phyloP scores from a whole-genome alignment of 352 stramenopile species.

The Globisporangium sylvaticum region DNA sequence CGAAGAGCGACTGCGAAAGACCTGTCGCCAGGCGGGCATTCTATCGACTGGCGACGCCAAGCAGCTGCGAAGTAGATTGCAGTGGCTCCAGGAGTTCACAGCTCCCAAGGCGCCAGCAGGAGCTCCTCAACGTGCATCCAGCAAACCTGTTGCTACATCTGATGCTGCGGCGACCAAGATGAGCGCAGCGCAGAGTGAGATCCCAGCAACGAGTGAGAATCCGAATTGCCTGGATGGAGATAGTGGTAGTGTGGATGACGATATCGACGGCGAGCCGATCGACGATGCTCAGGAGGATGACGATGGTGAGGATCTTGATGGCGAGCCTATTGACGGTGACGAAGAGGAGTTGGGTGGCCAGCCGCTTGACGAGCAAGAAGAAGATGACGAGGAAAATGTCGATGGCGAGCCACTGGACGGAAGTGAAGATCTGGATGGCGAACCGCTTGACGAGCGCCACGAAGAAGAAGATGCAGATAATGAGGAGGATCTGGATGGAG shows the following conservation, averaged over 20 bases:
- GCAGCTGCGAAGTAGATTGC: slow-evolving; percentile 40
- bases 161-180: slow-evolving; percentile 1
- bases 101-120: slow-evolving; percentile 21
- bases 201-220: slow-evolving; percentile 5
- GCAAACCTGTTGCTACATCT: slow-evolving; percentile 7
- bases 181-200: neutral
- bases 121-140: neutral
- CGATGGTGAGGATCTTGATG: slow-evolving; percentile 29
- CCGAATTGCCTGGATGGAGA: neutral
- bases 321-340: slow-evolving; percentile 25
- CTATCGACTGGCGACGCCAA: slow-evolving; percentile 39
- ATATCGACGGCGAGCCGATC: slow-evolving; percentile 36
- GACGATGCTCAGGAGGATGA: slow-evolving; percentile 30
- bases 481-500: neutral
- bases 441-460: neutral
- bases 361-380: slow-evolving; percentile 31
- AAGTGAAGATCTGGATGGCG: neutral
- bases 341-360: slow-evolving; percentile 33
- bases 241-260: slow-evolving; percentile 17
- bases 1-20: slow-evolving; percentile 59
- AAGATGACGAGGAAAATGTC: slow-evolving; percentile 11
- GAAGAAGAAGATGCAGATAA: neutral
- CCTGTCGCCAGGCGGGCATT: slow-evolving; percentile 63
- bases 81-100: slow-evolving; percentile 75
- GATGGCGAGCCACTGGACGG: slow-evolving; percentile 35